Base-by-base conservation (phyloP, 768 basidiomycete genomes). In the Hypholoma fasciculare region DNA sequence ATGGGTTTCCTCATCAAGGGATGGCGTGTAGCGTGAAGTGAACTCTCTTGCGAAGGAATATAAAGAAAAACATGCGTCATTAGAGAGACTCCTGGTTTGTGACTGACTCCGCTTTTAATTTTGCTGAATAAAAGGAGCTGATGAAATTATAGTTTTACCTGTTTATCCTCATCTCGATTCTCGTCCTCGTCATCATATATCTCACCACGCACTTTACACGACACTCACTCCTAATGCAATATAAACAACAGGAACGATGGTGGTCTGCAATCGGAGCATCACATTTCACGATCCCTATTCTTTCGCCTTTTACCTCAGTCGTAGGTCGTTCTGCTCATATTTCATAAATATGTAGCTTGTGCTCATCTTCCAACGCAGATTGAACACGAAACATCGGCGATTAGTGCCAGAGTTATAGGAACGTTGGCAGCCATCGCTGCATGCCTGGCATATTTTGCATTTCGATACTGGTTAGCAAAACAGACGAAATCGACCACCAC, bases 221-320 rank as follows among this genome's bases (percentile, higher is more conserved):
- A 30, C 67, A 72, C 52, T 68, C 61, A 23, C 53, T 59, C 36
- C 42, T 56, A 3, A 42, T 61, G 9, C 62, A 64, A 19, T 58
- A 59, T 48, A 61, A 63, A 54, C 34, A 59, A 19, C 65, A 66
- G 50, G 64, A 67, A 23, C 58, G 61, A 4, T 67, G 70, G 62
- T 72, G 74, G 71, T 63, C 67, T n/a, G 60, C 61, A 3, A 65
- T 68, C 42, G 63, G 72, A 5, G 73, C 86, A 0, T 75, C 81
- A 1, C 90, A 90, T 66, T 90, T 90, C 67, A 91, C 89, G 0
- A 87, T 92, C 20, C 89, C 90, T 4, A 85, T 92, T 3, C 69
- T 92, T 16, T 92, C 90, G 0, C 90, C 89, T 0, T 92, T 91
- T 63, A 82, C 88, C 2, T 90, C 88, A 9, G 90, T 91, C 67